These are phyloP conservation scores for Saccharomycopsis hybrid DNA, from an alignment of 1,139 yeast genomes.

Conservation along the genomic window DNA sequence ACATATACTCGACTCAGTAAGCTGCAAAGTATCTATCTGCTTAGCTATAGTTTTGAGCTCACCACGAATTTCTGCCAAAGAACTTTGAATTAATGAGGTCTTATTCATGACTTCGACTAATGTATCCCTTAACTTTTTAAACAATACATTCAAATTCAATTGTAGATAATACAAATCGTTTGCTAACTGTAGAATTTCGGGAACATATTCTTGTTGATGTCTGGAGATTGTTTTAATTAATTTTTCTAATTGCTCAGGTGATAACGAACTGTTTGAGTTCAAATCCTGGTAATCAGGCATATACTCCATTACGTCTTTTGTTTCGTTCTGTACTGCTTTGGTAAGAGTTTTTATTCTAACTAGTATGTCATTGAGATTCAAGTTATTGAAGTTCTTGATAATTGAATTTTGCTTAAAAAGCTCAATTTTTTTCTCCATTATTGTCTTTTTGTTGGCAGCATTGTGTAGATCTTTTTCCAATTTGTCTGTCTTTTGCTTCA, in stretches of 20 bases:
- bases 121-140: conserved; percentile 21
- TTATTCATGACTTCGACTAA: conserved; percentile 25
- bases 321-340: conserved; percentile 24
- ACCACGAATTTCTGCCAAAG: conserved; percentile 25
- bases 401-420: conserved; percentile 22
- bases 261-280: conserved; percentile 20
- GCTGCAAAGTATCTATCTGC: conserved; percentile 35
- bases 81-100: conserved; percentile 24
- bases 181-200: conserved; percentile 28
- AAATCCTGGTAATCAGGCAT: conserved; percentile 11
- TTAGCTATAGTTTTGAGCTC: conserved; percentile 31
- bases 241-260: conserved; percentile 25
- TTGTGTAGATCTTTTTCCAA: conserved; percentile 26
- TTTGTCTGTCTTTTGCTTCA: conserved; percentile 27
- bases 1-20: conserved; percentile 37
- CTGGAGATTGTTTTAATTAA: conserved; percentile 27
- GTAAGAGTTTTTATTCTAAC: conserved; percentile 22
- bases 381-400: conserved; percentile 9
- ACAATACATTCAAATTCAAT: conserved; percentile 25
- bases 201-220: conserved; percentile 29
- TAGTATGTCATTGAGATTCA: conserved; percentile 20
- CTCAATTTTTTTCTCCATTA: conserved; percentile 22
- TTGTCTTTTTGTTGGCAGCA: conserved; percentile 22
- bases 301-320: conserved; percentile 21
- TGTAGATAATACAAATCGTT: conserved; percentile 26